Base-by-base conservation (phyloP, 768 basidiomycete genomes). In the Kwoniella europaea region DNA sequence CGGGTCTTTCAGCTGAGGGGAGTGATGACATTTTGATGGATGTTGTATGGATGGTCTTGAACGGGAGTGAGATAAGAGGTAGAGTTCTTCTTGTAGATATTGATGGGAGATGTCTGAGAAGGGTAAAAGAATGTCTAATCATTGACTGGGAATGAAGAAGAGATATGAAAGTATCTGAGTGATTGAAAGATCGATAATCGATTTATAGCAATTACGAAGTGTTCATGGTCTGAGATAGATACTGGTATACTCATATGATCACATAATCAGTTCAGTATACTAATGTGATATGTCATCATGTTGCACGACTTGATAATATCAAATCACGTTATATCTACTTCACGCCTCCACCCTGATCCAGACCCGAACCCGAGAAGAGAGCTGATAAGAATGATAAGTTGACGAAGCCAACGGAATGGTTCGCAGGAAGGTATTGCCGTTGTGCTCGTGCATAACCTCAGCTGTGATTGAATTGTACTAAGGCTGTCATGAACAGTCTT, bases 1-100 rank as follows among this genome's bases (percentile, higher is more conserved):
- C 72, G n/a, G 72, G 41, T 35, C 60, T 58, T 44, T 59, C 35
- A n/a, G 57, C 13, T n/a, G 65, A 16, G 42, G 65, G 65, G 24
- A 59, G 18, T 15, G 46, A 65, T n/a, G 41, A 35, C 35, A 52
- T 52, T 16, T 24, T 60, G 46, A 16, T 16, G 3, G 15, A 50
- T 16, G 46, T 50, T 1, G 46, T 50, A 4, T 15, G 12, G 46
- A 50, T 50, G 18, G 12, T 50, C 2, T 6, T 50, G 46, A 15
- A 35, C 35, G 35, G 35, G 0, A 50, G 46, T 50, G 18, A 18
- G 13, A 15, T 50, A 50, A 50, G 46, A 50, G 46, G 46, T 15
- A 3, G 46, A 50, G 10, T 13, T 50, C 13, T 50, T 50, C 46
- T 13, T 35, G 35, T 35, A 35, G 35, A 35, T 35, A 16, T 50